These are phyloP conservation scores for Plasmopara viticola DNA, from an alignment of 352 stramenopile species.

Conservation along the genomic window DNA sequence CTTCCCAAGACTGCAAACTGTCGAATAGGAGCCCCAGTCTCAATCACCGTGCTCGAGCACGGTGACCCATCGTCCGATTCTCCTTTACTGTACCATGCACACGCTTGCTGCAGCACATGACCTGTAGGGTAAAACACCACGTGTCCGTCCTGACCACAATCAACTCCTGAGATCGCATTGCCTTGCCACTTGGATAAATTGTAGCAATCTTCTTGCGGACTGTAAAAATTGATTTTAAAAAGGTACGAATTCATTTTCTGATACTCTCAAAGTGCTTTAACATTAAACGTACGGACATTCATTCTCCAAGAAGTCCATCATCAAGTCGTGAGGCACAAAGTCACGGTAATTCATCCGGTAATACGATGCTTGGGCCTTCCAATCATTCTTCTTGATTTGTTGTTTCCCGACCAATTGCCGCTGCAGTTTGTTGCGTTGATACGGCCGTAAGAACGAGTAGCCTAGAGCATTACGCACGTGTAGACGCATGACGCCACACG, in stretches of 20 bases:
- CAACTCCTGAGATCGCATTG: constrained; percentile 49
- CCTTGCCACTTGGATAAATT: constrained; percentile 51
- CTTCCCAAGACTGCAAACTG: constrained; percentile 56
- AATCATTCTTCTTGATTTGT: not conserved
- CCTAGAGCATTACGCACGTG: constrained; percentile 48
- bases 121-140: constrained; percentile 65
- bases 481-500: constrained; percentile 36
- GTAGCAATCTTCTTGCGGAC: constrained; percentile 16
- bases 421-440: constrained; percentile 33
- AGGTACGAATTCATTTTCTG: not conserved
- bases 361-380: constrained; percentile 14
- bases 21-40: constrained; percentile 49
- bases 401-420: not conserved
- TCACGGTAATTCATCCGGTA: constrained; percentile 35
- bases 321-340: constrained; percentile 45
- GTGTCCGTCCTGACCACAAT: constrained; percentile 26
- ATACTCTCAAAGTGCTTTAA: not conserved
- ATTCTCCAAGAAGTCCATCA: constrained; percentile 28
- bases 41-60: constrained; percentile 38
- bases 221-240: constrained; percentile 6
- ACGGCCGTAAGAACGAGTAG: constrained; percentile 46
- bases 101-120: constrained; percentile 58
- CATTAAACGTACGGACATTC: constrained; percentile 28
- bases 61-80: constrained; percentile 8
- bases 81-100: constrained; percentile 38